Evolutionary conservation across 441 rosid genomes (phyloP).

Genomic region (Erodium moschatum): DNA sequence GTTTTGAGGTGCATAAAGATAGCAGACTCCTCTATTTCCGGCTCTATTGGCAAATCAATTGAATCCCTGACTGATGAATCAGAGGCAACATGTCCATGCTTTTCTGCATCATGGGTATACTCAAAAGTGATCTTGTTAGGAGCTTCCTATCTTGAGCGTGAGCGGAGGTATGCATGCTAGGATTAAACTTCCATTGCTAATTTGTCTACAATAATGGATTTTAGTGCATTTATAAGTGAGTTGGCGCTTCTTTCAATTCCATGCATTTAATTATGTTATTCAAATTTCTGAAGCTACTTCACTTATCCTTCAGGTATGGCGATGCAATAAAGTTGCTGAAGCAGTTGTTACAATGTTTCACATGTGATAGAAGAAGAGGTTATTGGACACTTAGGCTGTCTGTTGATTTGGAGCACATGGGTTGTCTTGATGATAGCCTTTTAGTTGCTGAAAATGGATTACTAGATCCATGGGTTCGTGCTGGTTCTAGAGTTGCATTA

Average conservation of each 20-base stretch:
- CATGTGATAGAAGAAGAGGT: slow-evolving; percentile 77
- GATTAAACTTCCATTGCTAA: background rate
- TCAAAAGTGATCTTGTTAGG: slow-evolving; percentile 78
- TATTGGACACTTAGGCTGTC: slow-evolving; percentile 86
- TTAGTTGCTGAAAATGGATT: slow-evolving; percentile 71
- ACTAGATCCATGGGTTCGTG: slow-evolving; percentile 80
- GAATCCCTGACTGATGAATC: slow-evolving; percentile 27
- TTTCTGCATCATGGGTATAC: slow-evolving; percentile 73
- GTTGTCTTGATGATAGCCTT: slow-evolving; percentile 63
- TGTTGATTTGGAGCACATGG: slow-evolving; percentile 69
- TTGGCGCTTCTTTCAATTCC: background rate
- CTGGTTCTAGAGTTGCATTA: slow-evolving; percentile 76
- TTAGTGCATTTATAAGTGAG: background rate
- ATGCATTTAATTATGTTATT: background rate
- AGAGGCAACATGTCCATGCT: slow-evolving; percentile 35
- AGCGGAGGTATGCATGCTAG: slow-evolving; percentile 52
- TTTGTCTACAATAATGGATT: background rate
- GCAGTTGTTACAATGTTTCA: slow-evolving; percentile 48
- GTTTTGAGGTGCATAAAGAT: slow-evolving; percentile 55
- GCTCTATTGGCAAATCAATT: slow-evolving; percentile 23
- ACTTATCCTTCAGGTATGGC: slow-evolving; percentile 42
- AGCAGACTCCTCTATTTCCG: slow-evolving; percentile 45
- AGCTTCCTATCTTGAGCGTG: slow-evolving; percentile 70
- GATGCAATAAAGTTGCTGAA: slow-evolving; percentile 53
- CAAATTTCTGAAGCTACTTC: background rate